These are phyloP conservation scores for Posidonia oceanica DNA, from an alignment of 116 monocot genomes.

Conservation along the genomic window DNA sequence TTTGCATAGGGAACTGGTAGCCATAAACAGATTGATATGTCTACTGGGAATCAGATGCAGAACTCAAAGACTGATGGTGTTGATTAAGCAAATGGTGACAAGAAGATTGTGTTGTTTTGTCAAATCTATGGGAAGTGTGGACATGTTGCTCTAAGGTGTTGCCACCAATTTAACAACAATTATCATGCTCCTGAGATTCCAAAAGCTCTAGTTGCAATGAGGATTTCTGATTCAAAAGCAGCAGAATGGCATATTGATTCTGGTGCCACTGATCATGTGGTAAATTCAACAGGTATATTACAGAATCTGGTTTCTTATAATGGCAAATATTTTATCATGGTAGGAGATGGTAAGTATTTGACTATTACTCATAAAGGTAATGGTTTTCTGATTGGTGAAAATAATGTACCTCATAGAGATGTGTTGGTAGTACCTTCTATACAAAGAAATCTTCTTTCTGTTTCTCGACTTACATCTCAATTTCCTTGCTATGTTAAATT, in stretches of 20 bases:
- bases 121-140: neutral
- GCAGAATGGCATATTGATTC: neutral
- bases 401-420: neutral
- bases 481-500: slow-evolving; percentile 3
- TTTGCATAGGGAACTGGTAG: neutral
- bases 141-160: neutral
- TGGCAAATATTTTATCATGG: neutral
- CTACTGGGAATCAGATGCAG: neutral
- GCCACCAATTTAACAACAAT: neutral
- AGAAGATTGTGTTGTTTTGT: neutral
- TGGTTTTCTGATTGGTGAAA: neutral
- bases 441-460: neutral
- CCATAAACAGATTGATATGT: neutral
- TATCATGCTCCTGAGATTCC: neutral
- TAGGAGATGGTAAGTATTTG: neutral
- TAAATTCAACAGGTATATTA: neutral
- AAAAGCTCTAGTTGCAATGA: neutral
- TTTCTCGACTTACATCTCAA: neutral
- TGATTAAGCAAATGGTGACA: no score
- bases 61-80: no score
- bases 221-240: neutral
- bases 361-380: neutral
- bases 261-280: neutral
- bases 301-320: neutral
- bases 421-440: neutral